Conservation (phyloP, 768 basidiomycete genomes). For the Kwoniella botswanensis region DNA sequence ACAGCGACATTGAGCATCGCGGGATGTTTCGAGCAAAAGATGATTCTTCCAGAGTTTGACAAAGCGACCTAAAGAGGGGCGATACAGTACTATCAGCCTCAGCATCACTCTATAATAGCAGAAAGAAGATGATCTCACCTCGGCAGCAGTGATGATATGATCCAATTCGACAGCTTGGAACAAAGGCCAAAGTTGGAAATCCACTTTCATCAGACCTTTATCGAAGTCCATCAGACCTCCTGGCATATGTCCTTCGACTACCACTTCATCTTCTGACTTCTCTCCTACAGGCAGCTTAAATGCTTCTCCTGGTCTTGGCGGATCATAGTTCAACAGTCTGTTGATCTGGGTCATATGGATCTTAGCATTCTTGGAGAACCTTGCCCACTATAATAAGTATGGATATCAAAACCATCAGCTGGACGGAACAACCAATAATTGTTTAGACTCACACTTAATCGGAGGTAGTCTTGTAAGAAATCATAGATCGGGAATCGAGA, state of each 20-base stretch:
- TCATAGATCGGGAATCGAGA: conserved; percentile 94
- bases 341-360: conserved; percentile 72
- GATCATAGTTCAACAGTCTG: conserved; percentile 52
- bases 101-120: background rate
- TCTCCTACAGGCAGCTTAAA: conserved; percentile 39
- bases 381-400: conserved; percentile 40
- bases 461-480: conserved; percentile 91
- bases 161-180: conserved; percentile 92
- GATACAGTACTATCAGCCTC: background rate
- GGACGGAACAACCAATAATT: background rate
- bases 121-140: conserved; percentile 55
- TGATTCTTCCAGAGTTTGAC: conserved; percentile 80
- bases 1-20: conserved; percentile 88
- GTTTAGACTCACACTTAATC: conserved; percentile 62
- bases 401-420: background rate
- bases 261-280: conserved; percentile 26
- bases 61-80: conserved; percentile 67
- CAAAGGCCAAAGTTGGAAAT: conserved; percentile 96
- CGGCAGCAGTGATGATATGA: conserved; percentile 89
- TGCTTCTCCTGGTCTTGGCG: conserved; percentile 51
- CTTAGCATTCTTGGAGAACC: conserved; percentile 78
- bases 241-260: conserved; percentile 44
- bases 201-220: conserved; percentile 85
- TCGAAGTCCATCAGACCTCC: conserved; percentile 95
- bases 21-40: conserved; percentile 87